Conservation (phyloP, 2,329 filamentous ascomycete genomes). For the Penicillium sp. region DNA sequence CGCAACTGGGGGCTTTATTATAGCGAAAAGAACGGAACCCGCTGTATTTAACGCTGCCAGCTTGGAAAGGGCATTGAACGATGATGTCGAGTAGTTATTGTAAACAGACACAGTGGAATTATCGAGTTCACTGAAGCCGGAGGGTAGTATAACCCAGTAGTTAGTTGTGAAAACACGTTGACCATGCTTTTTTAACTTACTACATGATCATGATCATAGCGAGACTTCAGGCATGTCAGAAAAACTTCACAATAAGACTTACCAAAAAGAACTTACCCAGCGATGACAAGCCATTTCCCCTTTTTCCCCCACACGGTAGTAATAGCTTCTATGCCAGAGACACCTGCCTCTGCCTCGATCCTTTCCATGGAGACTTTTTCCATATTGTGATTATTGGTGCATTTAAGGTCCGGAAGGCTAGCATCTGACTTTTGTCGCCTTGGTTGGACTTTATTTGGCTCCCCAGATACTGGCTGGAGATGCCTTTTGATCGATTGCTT, state of each 20-base stretch:
- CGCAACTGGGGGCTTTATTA: slow-evolving; percentile 48
- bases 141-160: not conserved
- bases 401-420: no score
- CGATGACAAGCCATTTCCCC: slow-evolving; percentile 34
- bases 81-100: slow-evolving; percentile 47
- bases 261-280: slow-evolving; percentile 24
- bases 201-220: slow-evolving; percentile 38
- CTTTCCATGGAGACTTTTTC: not conserved
- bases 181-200: no score
- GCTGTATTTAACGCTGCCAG: slow-evolving; percentile 42
- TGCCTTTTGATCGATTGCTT: not conserved
- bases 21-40: slow-evolving; percentile 43
- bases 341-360: not conserved
- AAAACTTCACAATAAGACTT: not conserved
- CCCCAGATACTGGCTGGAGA: not conserved
- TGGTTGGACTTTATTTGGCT: not conserved
- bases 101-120: slow-evolving; percentile 45
- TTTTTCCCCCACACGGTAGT: slow-evolving; percentile 35
- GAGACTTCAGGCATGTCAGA: slow-evolving; percentile 25
- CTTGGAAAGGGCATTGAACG: slow-evolving; percentile 42
- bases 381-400: no score
- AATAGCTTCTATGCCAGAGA: slow-evolving; percentile 28
- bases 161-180: no score
- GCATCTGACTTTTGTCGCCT: not conserved
- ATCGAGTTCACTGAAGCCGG: slow-evolving; percentile 37